Percentiles rank a stretch among this genome's conserved stretches.
These are phyloP conservation scores for Erysimum cheiranthoides DNA, from an alignment of 345 rosid genomes.

Conservation along the genomic window DNA sequence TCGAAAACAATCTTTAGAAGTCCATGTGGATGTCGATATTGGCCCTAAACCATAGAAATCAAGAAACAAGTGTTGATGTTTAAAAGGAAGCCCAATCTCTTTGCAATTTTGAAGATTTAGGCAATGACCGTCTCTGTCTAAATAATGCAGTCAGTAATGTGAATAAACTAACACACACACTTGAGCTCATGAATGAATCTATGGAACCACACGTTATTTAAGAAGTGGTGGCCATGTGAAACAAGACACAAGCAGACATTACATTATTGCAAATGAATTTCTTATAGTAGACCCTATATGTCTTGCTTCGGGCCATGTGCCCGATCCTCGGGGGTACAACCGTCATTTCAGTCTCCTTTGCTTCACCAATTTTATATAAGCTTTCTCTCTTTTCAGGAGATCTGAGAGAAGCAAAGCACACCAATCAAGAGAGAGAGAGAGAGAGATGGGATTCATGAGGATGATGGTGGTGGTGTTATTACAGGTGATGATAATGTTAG, in stretches of 20 bases:
- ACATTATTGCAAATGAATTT: slow-evolving; percentile 7
- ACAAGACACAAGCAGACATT: slow-evolving; percentile 28
- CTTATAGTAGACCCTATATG: slow-evolving; percentile 11
- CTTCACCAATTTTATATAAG: slow-evolving; percentile 15
- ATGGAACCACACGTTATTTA: slow-evolving; percentile 1
- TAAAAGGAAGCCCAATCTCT: background rate
- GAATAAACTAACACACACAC: too few relatives aligned
- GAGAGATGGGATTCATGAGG: slow-evolving; percentile 37
- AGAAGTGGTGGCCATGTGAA: slow-evolving; percentile 41
- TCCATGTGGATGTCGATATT: background rate
- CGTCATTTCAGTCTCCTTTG: slow-evolving; percentile 21
- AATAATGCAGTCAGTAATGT: background rate
- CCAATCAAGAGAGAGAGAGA: slow-evolving; percentile 22
- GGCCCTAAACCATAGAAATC: background rate
- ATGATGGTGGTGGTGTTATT: slow-evolving; percentile 38
- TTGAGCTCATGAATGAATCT: background rate
- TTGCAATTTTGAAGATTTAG: background rate
- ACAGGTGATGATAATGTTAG: slow-evolving; percentile 49
- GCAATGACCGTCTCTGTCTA: background rate
- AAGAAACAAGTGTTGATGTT: background rate
- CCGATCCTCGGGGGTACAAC: slow-evolving; percentile 26
- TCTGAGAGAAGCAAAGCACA: slow-evolving; percentile 32
- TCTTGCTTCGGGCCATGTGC: slow-evolving; percentile 39
- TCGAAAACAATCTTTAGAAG: slow-evolving; percentile 14
- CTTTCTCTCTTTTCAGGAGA: slow-evolving; percentile 18